Evolutionary conservation across 441 rosid genomes (phyloP).

Genomic region (Geranium incanum): DNA sequence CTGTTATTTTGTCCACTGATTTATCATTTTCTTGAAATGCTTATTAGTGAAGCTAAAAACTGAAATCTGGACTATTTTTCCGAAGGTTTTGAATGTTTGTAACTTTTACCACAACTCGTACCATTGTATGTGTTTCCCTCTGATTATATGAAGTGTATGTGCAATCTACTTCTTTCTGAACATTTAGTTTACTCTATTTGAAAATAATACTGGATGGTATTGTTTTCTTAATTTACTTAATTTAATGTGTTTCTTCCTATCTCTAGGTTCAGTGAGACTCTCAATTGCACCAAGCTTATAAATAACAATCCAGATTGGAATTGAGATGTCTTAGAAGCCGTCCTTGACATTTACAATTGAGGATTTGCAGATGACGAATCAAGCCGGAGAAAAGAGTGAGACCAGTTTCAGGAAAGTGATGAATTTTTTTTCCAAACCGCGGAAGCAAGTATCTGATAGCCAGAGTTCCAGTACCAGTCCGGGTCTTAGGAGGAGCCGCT

Average conservation of each 20-base stretch:
- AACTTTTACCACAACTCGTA: neutral
- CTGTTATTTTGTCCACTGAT: too few species aligned
- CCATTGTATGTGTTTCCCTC: neutral
- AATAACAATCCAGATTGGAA: conserved; percentile 17
- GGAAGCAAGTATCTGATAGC: conserved; percentile 41
- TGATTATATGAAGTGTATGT: conserved; percentile 19
- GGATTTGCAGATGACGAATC: conserved; percentile 74
- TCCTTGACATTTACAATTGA: conserved; percentile 18
- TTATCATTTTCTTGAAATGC: neutral
- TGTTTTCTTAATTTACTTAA: conserved; percentile 8
- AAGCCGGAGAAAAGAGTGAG: conserved; percentile 31
- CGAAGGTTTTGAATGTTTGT: too few species aligned
- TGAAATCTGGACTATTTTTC: too few species aligned
- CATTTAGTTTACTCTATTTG: neutral
- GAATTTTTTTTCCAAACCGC: conserved; percentile 38
- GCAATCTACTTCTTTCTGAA: neutral
- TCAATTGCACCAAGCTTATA: conserved; percentile 17
- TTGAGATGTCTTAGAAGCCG: conserved; percentile 20
- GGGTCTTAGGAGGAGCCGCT: conserved; percentile 72
- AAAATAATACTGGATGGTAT: neutral
- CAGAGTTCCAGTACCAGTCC: conserved; percentile 32
- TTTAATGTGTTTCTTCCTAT: conserved; percentile 17
- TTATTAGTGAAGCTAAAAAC: too few species aligned
- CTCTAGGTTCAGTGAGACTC: conserved; percentile 35
- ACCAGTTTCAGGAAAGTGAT: conserved; percentile 31